A percentile compares a stretch with the other conserved stretches of the same genome.
Evolutionary conservation across 2,329 filamentous ascomycete species (phyloP).

Genomic region (Penicillium sp.): DNA sequence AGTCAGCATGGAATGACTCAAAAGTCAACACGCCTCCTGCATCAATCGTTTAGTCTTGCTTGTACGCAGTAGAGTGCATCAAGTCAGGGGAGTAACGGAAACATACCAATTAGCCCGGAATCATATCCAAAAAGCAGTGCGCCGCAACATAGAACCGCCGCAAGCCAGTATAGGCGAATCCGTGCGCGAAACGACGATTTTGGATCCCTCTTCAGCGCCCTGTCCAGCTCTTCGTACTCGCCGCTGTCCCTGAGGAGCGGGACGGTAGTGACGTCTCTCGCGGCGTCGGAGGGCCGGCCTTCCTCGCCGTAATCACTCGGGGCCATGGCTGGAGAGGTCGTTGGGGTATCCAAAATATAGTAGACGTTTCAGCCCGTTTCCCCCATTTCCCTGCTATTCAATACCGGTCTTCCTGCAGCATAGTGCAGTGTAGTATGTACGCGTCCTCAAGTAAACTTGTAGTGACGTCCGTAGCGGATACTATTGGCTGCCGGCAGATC

Average conservation of each 20-base stretch:
- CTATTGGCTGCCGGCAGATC: neutral
- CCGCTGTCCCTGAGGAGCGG: neutral
- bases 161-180: conserved; percentile 51
- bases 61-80: neutral
- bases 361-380: no score
- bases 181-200: conserved; percentile 29
- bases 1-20: conserved; percentile 42
- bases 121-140: conserved; percentile 45
- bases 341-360: neutral
- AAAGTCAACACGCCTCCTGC: conserved; percentile 47
- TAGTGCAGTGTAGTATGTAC: no score
- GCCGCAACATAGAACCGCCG: conserved; percentile 49
- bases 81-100: neutral
- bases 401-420: no score
- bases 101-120: conserved; percentile 41
- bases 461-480: neutral
- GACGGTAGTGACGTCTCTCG: neutral
- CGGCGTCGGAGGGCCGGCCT: neutral
- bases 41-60: neutral
- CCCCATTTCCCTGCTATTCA: no score
- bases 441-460: neutral
- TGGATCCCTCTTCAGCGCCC: neutral
- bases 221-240: neutral
- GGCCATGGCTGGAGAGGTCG: neutral
- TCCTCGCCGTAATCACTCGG: neutral